phyloP scores from a whole-genome alignment of 176 grass and related monocot species.

The Tuctoria greenei region DNA sequence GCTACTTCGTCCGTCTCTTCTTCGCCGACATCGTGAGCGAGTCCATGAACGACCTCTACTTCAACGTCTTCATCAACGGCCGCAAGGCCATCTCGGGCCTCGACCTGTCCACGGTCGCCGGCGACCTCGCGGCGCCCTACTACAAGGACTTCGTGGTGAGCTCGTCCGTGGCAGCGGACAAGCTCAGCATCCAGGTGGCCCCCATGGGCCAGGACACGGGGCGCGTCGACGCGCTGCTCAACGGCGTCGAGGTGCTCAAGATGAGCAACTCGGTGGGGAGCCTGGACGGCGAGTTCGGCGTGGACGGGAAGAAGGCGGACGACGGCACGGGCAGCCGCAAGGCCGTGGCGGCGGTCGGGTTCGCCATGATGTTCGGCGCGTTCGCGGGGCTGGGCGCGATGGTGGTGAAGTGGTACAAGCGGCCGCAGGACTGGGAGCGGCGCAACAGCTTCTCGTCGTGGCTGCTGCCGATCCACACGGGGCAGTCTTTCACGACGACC shows the following conservation, averaged over 20 bases:
- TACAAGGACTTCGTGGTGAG: slow-evolving; percentile 88
- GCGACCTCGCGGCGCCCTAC: slow-evolving; percentile 60
- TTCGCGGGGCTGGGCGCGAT: slow-evolving; percentile 82
- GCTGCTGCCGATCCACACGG: slow-evolving; percentile 83
- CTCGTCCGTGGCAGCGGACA: slow-evolving; percentile 36
- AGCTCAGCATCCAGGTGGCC: slow-evolving; percentile 57
- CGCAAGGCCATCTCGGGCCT: slow-evolving; percentile 71
- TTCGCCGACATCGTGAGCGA: slow-evolving; percentile 94
- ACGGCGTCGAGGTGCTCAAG: slow-evolving; percentile 88
- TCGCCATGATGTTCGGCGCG: slow-evolving; percentile 85
- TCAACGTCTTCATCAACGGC: slow-evolving; percentile 76
- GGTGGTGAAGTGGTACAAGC: slow-evolving; percentile 81
- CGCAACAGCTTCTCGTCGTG: slow-evolving; percentile 95
- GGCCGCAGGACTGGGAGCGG: slow-evolving; percentile 84
- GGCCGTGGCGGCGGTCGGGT: slow-evolving; percentile 66
- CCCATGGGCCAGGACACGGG: slow-evolving; percentile 72
- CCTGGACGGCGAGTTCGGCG: slow-evolving; percentile 89
- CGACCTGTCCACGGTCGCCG: slow-evolving; percentile 71
- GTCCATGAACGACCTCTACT: slow-evolving; percentile 82
- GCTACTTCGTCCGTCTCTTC: slow-evolving; percentile 70
- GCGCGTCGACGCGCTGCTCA: slow-evolving; percentile 70
- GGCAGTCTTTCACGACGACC: slow-evolving; percentile 61
- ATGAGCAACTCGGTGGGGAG: slow-evolving; percentile 79
- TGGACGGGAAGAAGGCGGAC: slow-evolving; percentile 68
- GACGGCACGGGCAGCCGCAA: slow-evolving; percentile 32